These are phyloP conservation scores for Pseudogymnoascus sp. DNA, from an alignment of 2,329 filamentous ascomycete species.

Conservation along the genomic window DNA sequence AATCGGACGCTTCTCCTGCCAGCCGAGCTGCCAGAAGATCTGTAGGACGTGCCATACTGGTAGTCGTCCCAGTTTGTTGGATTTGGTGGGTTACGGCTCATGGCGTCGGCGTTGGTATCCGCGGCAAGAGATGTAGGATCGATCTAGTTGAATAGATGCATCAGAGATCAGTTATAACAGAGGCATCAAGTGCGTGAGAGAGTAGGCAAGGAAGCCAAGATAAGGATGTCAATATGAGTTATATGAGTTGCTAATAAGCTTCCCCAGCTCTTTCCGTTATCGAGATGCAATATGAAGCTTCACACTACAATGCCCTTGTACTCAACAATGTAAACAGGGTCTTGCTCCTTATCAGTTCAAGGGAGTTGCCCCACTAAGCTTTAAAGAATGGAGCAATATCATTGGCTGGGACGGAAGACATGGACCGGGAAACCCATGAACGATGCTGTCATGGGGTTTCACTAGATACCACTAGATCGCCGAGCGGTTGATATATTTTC, in stretches of 20 bases:
- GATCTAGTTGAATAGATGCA: slow-evolving; percentile 8
- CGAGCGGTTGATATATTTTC: slow-evolving; percentile 6
- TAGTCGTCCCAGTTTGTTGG: slow-evolving; percentile 28
- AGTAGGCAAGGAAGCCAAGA: neutral
- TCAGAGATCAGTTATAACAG: neutral
- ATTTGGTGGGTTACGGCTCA: slow-evolving; percentile 14
- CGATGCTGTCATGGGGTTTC: slow-evolving; percentile 2
- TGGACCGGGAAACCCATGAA: slow-evolving; percentile 1
- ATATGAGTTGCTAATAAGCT: slow-evolving; percentile 7
- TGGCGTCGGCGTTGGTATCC: neutral
- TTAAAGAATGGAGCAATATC: neutral
- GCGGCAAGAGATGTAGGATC: neutral
- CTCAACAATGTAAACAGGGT: neutral
- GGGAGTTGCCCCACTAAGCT: neutral
- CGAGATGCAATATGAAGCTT: slow-evolving; percentile 5
- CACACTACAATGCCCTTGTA: neutral
- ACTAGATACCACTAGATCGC: neutral
- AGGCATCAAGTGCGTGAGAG: neutral
- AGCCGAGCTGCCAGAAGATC: slow-evolving; percentile 25
- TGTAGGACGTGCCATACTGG: slow-evolving; percentile 25
- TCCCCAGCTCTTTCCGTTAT: slow-evolving; percentile 1
- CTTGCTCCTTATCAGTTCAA: slow-evolving; percentile 6
- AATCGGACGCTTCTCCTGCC: slow-evolving; percentile 25
- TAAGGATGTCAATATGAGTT: slow-evolving; percentile 2
- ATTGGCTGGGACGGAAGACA: neutral